phyloP scores from a whole-genome alignment of 352 stramenopile genomes.

The Globisporangium acanthophoron region DNA sequence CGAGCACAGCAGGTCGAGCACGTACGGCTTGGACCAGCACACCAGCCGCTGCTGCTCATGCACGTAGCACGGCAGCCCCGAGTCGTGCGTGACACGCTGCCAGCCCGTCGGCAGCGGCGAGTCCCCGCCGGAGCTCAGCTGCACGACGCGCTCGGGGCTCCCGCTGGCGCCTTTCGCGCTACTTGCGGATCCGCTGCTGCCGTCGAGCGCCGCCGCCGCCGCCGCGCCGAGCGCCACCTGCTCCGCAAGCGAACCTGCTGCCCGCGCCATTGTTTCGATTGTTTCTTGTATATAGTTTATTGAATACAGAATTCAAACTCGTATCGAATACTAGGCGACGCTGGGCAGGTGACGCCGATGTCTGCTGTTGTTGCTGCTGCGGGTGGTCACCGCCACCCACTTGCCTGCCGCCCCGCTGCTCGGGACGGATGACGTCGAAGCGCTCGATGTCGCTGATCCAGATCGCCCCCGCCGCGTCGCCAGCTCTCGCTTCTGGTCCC shows the following conservation, averaged over 20 bases:
- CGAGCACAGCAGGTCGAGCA: conserved; percentile 27
- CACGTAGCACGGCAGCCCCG: conserved; percentile 64
- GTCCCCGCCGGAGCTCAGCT: conserved; percentile 44
- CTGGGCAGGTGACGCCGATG: background rate
- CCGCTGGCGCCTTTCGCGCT: conserved; percentile 11
- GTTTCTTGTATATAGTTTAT: background rate
- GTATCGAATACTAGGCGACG: background rate
- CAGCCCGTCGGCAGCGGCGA: conserved; percentile 50
- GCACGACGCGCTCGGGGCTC: conserved; percentile 35
- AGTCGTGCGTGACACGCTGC: conserved; percentile 57
- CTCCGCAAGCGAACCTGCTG: conserved; percentile 13
- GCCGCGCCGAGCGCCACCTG: conserved; percentile 18
- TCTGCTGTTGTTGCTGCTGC: background rate
- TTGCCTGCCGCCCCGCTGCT: background rate
- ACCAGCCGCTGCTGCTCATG: conserved; percentile 48
- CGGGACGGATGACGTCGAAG: background rate
- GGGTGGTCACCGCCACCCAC: background rate
- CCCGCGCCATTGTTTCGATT: conserved; percentile 18
- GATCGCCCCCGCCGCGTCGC: background rate
- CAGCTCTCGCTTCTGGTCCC: conserved; percentile 24
- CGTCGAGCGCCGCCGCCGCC: conserved; percentile 13
- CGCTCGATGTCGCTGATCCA: background rate
- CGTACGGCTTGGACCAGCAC: conserved; percentile 69
- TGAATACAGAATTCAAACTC: background rate
- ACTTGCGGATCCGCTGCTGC: background rate